Percentiles rank a stretch among this genome's conserved stretches.
Evolutionary conservation across 2,329 filamentous ascomycete species (phyloP).

Genomic region (Tolypocladium amazonense): DNA sequence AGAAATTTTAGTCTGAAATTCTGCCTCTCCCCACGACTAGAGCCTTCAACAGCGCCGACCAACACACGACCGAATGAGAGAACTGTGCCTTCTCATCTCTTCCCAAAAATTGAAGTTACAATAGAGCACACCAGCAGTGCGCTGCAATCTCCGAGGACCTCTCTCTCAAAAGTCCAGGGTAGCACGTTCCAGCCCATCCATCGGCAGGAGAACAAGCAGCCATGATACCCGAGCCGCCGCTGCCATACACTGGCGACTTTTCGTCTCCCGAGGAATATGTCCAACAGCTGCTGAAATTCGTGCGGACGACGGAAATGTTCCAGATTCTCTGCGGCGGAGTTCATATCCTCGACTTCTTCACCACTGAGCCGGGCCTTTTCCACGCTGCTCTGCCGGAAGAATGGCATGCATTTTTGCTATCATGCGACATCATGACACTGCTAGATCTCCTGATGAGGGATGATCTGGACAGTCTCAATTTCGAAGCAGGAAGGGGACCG

Average conservation of each 20-base stretch:
- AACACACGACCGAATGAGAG: background rate
- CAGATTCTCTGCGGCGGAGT: conserved; percentile 92
- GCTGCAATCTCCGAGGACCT: background rate
- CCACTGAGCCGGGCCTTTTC: conserved; percentile 73
- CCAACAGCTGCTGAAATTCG: conserved; percentile 65
- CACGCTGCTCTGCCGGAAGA: conserved; percentile 62
- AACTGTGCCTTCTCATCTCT: background rate
- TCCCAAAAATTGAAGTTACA: background rate
- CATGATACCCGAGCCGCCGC: conserved; percentile 40
- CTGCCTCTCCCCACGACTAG: background rate
- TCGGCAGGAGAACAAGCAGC: background rate
- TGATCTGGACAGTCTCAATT: conserved; percentile 41
- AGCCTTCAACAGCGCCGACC: background rate
- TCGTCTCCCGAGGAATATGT: conserved; percentile 65
- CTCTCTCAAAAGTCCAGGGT: background rate
- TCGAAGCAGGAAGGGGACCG: conserved; percentile 20
- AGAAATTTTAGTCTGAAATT: background rate
- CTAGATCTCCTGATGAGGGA: conserved; percentile 74
- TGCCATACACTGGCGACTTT: conserved; percentile 66
- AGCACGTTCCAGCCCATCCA: background rate
- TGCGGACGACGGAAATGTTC: conserved; percentile 63
- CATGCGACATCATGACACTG: conserved; percentile 61
- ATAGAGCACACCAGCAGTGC: background rate
- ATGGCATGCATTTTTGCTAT: conserved; percentile 72
- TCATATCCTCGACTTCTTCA: conserved; percentile 95